Percentiles rank a stretch among this genome's conserved stretches.
Conservation (phyloP, 345 rosid genomes). For the Eucalyptus caleyi region DNA sequence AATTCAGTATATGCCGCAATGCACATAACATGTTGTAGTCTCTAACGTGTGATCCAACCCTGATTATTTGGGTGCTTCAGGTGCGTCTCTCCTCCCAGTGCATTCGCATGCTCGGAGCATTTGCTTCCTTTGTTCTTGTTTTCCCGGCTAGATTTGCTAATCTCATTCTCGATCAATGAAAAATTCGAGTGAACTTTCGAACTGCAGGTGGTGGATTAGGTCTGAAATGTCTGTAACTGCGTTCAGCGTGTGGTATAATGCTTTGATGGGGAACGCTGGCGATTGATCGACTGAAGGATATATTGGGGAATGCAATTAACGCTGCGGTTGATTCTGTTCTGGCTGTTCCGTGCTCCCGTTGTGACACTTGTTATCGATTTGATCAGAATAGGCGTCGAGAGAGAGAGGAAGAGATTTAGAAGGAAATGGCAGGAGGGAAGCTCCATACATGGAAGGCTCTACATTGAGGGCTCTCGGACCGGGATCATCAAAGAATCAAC, state of each 20-base stretch:
- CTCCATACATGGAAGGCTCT: background rate
- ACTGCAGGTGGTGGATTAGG: background rate
- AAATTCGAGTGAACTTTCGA: no score
- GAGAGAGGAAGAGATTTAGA: slow-evolving; percentile 55
- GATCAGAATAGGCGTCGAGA: slow-evolving; percentile 41
- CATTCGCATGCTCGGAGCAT: no score
- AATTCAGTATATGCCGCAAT: fast-evolving
- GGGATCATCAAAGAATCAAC: slow-evolving; percentile 1
- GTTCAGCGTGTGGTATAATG: background rate
- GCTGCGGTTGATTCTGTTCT: background rate
- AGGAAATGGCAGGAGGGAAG: slow-evolving; percentile 19
- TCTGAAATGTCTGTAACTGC: background rate
- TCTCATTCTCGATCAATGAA: fast-evolving
- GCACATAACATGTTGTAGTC: no score
- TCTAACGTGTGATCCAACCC: fast-evolving
- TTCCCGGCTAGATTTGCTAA: no score
- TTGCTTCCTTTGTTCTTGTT: no score
- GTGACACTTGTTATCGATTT: background rate
- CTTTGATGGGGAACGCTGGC: background rate
- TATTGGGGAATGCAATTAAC: fast-evolving
- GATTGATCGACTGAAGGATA: background rate
- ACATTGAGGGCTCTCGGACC: slow-evolving; percentile 3
- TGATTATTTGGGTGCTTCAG: no score
- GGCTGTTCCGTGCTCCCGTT: background rate
- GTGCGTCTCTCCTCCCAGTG: no score